Evolutionary conservation across 192 early-diverging fungal genomes (phyloP).

Genomic region (Backusella morwellensis): DNA sequence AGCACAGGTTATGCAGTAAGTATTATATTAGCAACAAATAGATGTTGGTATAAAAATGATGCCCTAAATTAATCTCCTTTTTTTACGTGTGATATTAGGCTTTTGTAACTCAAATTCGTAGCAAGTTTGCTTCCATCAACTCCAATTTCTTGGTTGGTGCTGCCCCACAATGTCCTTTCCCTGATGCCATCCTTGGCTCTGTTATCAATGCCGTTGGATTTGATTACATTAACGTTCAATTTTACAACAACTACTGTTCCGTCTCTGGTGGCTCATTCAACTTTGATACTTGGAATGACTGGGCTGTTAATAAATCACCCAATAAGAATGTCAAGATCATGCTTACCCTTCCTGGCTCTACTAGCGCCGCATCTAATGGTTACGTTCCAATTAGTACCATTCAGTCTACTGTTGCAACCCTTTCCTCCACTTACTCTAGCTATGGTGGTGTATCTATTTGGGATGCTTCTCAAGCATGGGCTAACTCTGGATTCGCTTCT

Average conservation of each 20-base stretch:
- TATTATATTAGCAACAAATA: background rate
- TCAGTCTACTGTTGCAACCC: slow-evolving; percentile 35
- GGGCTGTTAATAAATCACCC: slow-evolving; percentile 55
- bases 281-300: slow-evolving; percentile 69
- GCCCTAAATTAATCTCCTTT: background rate
- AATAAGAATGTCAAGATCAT: slow-evolving; percentile 68
- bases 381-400: slow-evolving; percentile 55
- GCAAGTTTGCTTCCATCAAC: slow-evolving; percentile 41
- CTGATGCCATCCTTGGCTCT: slow-evolving; percentile 65
- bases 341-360: slow-evolving; percentile 67
- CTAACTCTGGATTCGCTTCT: slow-evolving; percentile 37
- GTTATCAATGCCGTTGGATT: slow-evolving; percentile 58
- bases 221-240: slow-evolving; percentile 73
- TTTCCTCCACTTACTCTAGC: slow-evolving; percentile 47
- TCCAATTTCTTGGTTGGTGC: slow-evolving; percentile 52
- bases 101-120: slow-evolving; percentile 56
- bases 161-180: slow-evolving; percentile 76
- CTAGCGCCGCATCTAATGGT: slow-evolving; percentile 56
- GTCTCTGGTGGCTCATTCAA: slow-evolving; percentile 58
- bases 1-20: slow-evolving; percentile 49
- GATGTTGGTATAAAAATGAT: background rate
- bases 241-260: slow-evolving; percentile 82
- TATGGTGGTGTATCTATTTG: slow-evolving; percentile 77
- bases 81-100: slow-evolving; percentile 2
- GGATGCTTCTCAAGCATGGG: slow-evolving; percentile 68